A percentile compares a stretch with the other conserved stretches of the same genome.
Conservation (phyloP, 31 red algal species). For the Endocladia muricata region DNA sequence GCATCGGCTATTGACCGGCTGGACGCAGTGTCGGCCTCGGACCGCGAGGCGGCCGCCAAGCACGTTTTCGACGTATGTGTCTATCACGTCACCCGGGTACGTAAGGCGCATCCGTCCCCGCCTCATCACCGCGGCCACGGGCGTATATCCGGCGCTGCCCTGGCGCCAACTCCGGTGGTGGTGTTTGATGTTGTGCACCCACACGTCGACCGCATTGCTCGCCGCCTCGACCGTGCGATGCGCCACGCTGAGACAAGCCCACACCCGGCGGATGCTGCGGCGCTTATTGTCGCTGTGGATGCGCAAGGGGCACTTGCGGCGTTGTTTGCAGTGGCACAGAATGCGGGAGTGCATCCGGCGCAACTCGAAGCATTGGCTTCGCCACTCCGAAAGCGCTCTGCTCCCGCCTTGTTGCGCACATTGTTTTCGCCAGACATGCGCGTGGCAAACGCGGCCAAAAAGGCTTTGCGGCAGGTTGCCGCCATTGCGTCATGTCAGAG, state of each 20-base stretch:
- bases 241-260: constrained; percentile 30
- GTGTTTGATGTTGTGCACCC: constrained; percentile 53
- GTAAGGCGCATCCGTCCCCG: constrained; percentile 28
- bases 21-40: constrained; percentile 39
- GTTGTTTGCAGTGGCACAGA: constrained; percentile 65
- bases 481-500: constrained; percentile 53
- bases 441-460: constrained; percentile 53
- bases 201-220: constrained; percentile 46
- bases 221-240: constrained; percentile 57
- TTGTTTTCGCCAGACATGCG: constrained; percentile 63
- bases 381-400: constrained; percentile 22
- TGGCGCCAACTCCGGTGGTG: constrained; percentile 3
- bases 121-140: neutral
- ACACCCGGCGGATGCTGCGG: constrained; percentile 48
- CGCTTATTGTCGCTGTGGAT: constrained; percentile 59
- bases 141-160: neutral
- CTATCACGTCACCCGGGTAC: constrained; percentile 39
- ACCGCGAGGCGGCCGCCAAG: constrained; percentile 44
- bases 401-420: constrained; percentile 32
- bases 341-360: constrained; percentile 36
- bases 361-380: constrained; percentile 23
- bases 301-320: constrained; percentile 61
- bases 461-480: constrained; percentile 51
- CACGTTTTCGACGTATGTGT: constrained; percentile 58
- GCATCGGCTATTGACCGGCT: constrained; percentile 47